Percentiles rank a stretch among this genome's conserved stretches.
Evolutionary conservation across 139 green algal species (phyloP).

Genomic region (Volvox reticuliferus): DNA sequence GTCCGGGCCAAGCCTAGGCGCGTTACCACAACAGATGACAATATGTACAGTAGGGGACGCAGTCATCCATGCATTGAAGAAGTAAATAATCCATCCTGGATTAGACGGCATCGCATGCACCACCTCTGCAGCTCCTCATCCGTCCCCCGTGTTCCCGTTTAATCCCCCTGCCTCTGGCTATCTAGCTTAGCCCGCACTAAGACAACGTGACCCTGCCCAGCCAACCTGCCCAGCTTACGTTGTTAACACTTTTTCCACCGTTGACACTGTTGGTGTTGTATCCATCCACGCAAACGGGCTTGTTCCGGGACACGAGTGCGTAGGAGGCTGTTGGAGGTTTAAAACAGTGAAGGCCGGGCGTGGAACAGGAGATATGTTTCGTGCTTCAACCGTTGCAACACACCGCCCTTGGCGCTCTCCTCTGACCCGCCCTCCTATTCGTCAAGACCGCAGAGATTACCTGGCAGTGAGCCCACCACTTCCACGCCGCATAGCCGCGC

Average conservation of each 20-base stretch:
- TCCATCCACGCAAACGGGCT: not conserved
- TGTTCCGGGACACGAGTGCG: constrained; percentile 3
- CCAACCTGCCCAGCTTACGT: not conserved
- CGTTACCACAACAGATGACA: no score
- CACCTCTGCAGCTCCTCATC: no score
- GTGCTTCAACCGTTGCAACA: no score
- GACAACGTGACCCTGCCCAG: not conserved
- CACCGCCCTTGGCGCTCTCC: not conserved
- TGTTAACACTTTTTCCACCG: not conserved
- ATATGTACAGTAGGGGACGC: no score
- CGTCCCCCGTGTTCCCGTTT: no score
- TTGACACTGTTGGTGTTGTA: not conserved
- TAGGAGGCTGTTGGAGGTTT: not conserved
- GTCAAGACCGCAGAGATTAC: not conserved
- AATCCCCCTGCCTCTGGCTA: no score
- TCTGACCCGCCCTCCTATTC: not conserved
- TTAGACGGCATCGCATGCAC: no score
- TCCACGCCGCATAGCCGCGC: constrained; percentile 29
- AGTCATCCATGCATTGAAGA: no score
- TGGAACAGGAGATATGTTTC: no score
- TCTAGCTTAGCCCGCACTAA: no score
- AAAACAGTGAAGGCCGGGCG: not conserved
- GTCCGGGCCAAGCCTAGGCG: no score
- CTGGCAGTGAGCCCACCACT: not conserved
- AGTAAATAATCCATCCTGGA: no score